Base-by-base conservation (phyloP, 2,329 filamentous ascomycete genomes). In the Pseudocercospora eumusae region DNA sequence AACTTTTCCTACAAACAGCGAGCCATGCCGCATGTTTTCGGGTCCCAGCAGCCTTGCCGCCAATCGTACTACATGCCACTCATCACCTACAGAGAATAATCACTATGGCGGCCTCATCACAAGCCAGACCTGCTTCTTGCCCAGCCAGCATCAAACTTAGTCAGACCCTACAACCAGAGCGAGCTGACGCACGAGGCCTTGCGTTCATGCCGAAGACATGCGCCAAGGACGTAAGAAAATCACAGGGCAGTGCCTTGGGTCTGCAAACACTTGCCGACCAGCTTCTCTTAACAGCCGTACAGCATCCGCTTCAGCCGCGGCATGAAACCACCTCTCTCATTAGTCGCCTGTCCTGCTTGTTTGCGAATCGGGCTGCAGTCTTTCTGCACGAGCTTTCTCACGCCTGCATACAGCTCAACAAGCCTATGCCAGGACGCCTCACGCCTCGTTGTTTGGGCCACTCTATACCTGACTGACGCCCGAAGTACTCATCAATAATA, bases 251-350 rank as follows among this genome's bases (percentile, higher is more conserved):
- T 40, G 49, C 28, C 45, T 57, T 25, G 54, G 40, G 36, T 25
- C 20, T 45, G 40, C 54, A 44, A 57, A 57, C 54, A 44, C n/a
- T 54, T 18, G 56, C 45, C 5, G 28, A 45, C 56, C 56, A 31
- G 56, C 27, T 58, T 50, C 44, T 28, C 52, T n/a, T 13, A n/a
- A 13, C 31, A 50, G 47, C n/a, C 53, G 50, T 28, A 60, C 58
- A 49, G 42, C 49, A 56, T 60, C 21, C 57, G 57, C 57, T 47
- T 60, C 57, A 60, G 57, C 49, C 57, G 57, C 49, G 57, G 52
- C 45, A 49, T 49, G 45, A 49, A 25, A 25, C 11, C 45, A 13
- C 23, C n/a, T n/a, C 42, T 45, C 45, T 49, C 45, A 49, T 49
- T 23, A 49, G 21, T 49, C 45, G 45, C 10, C 45, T 49, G 25